Evolutionary conservation across 495 filamentous ascomycete species (phyloP).

Genomic region (Cladorrhinum samala): DNA sequence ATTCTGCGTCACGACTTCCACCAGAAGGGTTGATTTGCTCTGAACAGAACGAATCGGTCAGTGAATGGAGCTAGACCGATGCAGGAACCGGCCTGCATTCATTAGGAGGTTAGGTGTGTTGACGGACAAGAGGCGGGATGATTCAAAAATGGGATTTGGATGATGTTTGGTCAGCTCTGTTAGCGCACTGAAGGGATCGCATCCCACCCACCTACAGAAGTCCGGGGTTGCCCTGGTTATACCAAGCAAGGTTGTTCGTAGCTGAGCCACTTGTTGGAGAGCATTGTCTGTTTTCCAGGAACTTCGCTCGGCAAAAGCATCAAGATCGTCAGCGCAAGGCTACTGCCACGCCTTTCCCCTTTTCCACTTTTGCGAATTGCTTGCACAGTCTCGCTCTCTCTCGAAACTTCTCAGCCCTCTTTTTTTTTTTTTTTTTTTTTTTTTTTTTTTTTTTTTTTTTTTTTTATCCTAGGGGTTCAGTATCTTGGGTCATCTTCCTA

Average conservation of each 20-base stretch:
- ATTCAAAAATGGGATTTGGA: no score
- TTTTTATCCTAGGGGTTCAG: no score
- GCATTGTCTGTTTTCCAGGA: neutral
- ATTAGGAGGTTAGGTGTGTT: no score
- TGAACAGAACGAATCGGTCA: neutral
- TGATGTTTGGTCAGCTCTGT: neutral
- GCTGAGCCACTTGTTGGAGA: slow-evolving; percentile 3
- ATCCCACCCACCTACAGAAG: neutral
- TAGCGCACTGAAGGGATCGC: neutral
- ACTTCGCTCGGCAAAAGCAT: no score
- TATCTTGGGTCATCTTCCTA: no score
- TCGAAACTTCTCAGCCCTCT: no score
- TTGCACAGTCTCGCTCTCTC: neutral
- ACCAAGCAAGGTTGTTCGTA: neutral
- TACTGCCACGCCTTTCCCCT: slow-evolving; percentile 1
- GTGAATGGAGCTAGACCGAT: neutral
- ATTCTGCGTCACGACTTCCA: no score
- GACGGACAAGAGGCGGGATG: neutral
- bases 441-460: neutral
- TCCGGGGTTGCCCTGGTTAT: neutral
- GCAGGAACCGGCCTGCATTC: neutral
- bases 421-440: neutral
- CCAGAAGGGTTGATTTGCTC: no score
- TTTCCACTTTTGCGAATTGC: neutral
- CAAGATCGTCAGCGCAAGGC: neutral